Conservation (phyloP, 2,329 filamentous ascomycete genomes). For the Botrytis sinoallii region DNA sequence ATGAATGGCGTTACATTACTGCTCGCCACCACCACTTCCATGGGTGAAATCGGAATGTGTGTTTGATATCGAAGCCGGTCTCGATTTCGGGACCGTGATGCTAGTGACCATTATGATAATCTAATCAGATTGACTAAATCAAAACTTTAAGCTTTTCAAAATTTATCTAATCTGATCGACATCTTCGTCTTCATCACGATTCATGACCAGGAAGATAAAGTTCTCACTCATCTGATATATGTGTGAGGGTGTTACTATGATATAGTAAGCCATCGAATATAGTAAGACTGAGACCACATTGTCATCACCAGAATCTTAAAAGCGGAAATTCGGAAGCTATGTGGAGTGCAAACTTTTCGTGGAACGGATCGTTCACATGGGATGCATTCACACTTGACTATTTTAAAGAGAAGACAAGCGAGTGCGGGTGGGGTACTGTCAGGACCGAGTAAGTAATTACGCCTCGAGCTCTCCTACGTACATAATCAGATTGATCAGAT, state of each 20-base stretch:
- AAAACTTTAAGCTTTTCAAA: not conserved
- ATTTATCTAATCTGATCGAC: not conserved
- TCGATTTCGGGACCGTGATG: not conserved
- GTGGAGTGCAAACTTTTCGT: not conserved
- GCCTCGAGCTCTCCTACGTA: not conserved
- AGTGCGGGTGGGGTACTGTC: not conserved
- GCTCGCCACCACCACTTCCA: not conserved
- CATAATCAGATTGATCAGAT: slow-evolving; percentile 13
- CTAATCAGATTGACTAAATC: slow-evolving; percentile 11
- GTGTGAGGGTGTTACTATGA: not conserved
- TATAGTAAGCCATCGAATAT: not conserved
- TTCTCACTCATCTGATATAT: not conserved
- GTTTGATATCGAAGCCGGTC: not conserved
- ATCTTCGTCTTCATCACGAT: not conserved
- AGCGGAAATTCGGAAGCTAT: not conserved
- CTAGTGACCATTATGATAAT: not conserved
- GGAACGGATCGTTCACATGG: not conserved
- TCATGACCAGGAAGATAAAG: not conserved
- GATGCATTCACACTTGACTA: not conserved
- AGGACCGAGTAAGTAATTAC: not conserved
- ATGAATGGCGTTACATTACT: not conserved
- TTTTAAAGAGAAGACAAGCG: not conserved
- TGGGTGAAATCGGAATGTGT: not conserved
- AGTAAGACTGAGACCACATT: not conserved
- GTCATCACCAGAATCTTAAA: not conserved